These are phyloP conservation scores for Serpula lacrymans DNA, from an alignment of 768 basidiomycete species.

Conservation along the genomic window DNA sequence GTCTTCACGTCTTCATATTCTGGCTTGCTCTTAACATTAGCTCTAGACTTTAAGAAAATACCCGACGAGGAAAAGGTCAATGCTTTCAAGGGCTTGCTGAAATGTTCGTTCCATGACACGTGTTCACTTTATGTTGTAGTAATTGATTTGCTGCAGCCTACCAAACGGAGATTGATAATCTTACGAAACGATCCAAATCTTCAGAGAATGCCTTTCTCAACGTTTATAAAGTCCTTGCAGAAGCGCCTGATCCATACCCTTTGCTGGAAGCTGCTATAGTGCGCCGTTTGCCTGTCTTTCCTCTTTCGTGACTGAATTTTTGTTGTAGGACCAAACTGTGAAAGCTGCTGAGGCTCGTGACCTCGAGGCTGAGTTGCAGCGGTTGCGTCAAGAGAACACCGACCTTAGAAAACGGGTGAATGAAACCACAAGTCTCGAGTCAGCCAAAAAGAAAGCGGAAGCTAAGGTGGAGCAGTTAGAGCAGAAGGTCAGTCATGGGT, in stretches of 20 bases:
- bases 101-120: constrained; percentile 65
- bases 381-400: constrained; percentile 77
- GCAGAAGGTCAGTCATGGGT: constrained; percentile 71
- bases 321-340: constrained; percentile 82
- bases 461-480: constrained; percentile 74
- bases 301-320: neutral
- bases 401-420: constrained; percentile 69
- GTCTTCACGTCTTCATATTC: constrained; percentile 4
- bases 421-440: constrained; percentile 63
- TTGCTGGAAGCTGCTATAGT: constrained; percentile 93
- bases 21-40: neutral
- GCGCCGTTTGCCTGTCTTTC: constrained; percentile 18
- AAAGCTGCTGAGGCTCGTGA: constrained; percentile 80
- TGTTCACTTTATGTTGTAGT: constrained; percentile 1
- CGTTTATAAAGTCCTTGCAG: constrained; percentile 93
- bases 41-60: constrained; percentile 93
- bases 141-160: constrained; percentile 56
- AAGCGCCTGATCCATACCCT: constrained; percentile 97
- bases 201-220: constrained; percentile 97
- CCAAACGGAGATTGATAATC: constrained; percentile 93
- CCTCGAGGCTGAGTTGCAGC: constrained; percentile 69
- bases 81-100: constrained; percentile 87
- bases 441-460: constrained; percentile 75
- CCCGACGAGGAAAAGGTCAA: constrained; percentile 85
- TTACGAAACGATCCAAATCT: constrained; percentile 88